Evolutionary conservation across 129 eudicot species (phyloP), one percentile per base, ranked within the genome.

Genomic region (Deinandra increscens): DNA sequence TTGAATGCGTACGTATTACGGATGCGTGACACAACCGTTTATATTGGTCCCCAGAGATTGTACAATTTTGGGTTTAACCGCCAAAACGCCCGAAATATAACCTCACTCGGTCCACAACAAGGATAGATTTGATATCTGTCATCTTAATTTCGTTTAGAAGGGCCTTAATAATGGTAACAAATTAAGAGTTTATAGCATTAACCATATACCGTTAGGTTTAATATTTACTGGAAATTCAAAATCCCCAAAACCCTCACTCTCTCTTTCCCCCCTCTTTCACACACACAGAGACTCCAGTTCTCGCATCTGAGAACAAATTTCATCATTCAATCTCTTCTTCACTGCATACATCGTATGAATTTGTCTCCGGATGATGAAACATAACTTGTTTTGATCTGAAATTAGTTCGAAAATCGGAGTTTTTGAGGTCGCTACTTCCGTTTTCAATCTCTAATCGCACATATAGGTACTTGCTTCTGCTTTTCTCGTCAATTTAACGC

Each of bases 291-390:
- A 71, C 44, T 41, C 75, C 44, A 58, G 44, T 50, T 33, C 31
- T 74, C 72, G 64, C 63, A 49, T 73, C 54, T 74, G 43, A 26
- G 15, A 45, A 41, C 66, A 74, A 74, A 23, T 64, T 51, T 51
- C 56, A 10, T 56, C 66, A 53, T 8, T 41, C 72, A 74, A 55
- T 71, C 68, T 60, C 60, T 59, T 49, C 26, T 50, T 6, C 7
- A 73, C 19, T 48, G 53, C 53, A 63, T 37, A 14, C 19, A 9
- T 50, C 65, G 45, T 51, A 33, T 29, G 56, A 3, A 22, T 39
- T 65, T 17, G 42, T 53, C 15, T 51, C 65, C 19, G 63, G 55
- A n/a, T 15, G 23, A 74, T 38, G 54, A 10, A 17, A 41, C 39
- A 14, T 29, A 64, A 41, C 46, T 55, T 43, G 59, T 36, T 53